A percentile compares a stretch with the other conserved stretches of the same genome.
Evolutionary conservation across 257 asterid genomes (phyloP).

Genomic region (Paraleonurus japonicus): DNA sequence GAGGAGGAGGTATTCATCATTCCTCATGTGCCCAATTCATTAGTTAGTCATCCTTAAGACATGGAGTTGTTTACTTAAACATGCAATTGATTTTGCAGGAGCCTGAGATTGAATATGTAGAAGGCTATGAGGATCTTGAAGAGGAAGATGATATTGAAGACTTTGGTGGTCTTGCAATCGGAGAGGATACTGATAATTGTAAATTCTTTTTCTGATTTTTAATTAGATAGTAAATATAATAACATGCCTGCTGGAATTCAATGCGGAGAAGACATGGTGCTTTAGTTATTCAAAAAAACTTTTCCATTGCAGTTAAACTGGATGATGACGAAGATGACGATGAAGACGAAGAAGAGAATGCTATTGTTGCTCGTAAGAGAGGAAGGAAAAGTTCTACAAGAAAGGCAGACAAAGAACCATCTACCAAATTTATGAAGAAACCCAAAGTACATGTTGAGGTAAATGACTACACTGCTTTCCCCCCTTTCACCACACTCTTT

Average conservation of each 20-base stretch:
- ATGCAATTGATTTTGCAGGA: slow-evolving; percentile 47
- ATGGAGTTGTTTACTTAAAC: slow-evolving; percentile 20
- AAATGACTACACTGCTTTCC: neutral
- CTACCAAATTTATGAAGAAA: slow-evolving; percentile 62
- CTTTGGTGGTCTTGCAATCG: slow-evolving; percentile 45
- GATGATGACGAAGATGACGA: slow-evolving; percentile 37
- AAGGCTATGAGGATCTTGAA: slow-evolving; percentile 89
- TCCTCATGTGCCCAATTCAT: neutral
- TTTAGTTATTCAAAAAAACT: neutral
- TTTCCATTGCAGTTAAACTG: slow-evolving; percentile 36
- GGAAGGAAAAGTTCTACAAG: slow-evolving; percentile 44
- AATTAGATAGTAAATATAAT: neutral
- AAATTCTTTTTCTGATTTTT: neutral
- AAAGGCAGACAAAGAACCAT: slow-evolving; percentile 47
- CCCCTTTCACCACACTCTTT: neutral
- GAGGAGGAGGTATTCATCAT: slow-evolving; percentile 38
- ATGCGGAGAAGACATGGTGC: too few species aligned
- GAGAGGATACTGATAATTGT: slow-evolving; percentile 36
- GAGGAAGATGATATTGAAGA: slow-evolving; percentile 95
- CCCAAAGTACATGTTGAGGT: slow-evolving; percentile 78
- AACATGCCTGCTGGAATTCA: too few species aligned
- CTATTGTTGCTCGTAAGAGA: slow-evolving; percentile 40
- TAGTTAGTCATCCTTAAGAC: slow-evolving; percentile 2
- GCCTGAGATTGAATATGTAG: slow-evolving; percentile 68
- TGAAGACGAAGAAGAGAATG: slow-evolving; percentile 39